These are phyloP conservation scores for Butyriboletus loyo DNA, from an alignment of 768 basidiomycete genomes.

Conservation along the genomic window DNA sequence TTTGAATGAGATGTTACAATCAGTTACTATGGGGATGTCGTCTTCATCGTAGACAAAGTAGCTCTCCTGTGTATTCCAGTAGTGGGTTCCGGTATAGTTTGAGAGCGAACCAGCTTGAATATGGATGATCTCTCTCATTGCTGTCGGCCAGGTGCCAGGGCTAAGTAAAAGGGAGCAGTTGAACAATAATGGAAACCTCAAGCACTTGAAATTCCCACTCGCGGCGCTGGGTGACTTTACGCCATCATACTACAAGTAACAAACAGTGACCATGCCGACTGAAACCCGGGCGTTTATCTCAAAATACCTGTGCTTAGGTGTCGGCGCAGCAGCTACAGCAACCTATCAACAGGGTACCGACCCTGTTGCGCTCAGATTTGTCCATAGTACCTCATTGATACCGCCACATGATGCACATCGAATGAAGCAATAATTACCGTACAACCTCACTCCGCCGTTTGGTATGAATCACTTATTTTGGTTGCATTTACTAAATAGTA, in stretches of 20 bases:
- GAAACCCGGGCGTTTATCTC: neutral
- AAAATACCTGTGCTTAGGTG: neutral
- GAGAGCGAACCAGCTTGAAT: constrained; percentile 68
- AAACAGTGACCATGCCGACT: neutral
- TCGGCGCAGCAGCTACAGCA: constrained; percentile 1
- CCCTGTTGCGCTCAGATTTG: neutral
- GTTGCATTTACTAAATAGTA: neutral
- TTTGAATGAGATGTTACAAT: constrained; percentile 62
- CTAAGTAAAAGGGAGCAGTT: neutral
- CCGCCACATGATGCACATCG: constrained; percentile 4
- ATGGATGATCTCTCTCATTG: constrained; percentile 77
- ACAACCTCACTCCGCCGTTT: neutral
- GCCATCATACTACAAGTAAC: neutral
- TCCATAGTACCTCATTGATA: neutral
- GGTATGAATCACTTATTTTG: neutral
- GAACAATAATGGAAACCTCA: neutral
- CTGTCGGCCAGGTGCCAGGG: neutral
- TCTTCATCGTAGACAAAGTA: constrained; percentile 55
- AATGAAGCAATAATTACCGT: neutral
- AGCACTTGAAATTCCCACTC: constrained; percentile 6
- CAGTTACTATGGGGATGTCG: constrained; percentile 42
- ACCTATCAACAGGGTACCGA: neutral
- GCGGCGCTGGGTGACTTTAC: neutral
- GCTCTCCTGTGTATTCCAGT: constrained; percentile 78
- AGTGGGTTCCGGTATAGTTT: constrained; percentile 72